A percentile compares a stretch with the other conserved stretches of the same genome.
phyloP scores from a whole-genome alignment of 2,329 filamentous ascomycete species.

The Fusarium sarcochroum region DNA sequence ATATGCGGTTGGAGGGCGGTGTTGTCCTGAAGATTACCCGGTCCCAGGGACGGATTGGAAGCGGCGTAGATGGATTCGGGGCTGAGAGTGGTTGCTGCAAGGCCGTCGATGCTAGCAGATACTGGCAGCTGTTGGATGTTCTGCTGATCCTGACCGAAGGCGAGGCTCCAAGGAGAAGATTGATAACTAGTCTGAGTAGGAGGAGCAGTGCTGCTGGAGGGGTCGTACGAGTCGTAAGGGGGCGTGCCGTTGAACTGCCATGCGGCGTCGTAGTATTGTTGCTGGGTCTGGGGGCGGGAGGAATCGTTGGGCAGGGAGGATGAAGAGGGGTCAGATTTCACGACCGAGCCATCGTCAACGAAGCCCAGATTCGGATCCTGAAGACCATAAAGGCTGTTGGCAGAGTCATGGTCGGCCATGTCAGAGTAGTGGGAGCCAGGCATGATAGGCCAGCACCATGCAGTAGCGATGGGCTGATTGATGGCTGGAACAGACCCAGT shows the following conservation, averaged over 20 bases:
- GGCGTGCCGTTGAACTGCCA: constrained; percentile 66
- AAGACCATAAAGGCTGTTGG: constrained; percentile 60
- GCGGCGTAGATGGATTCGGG: constrained; percentile 54
- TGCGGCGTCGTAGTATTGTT: constrained; percentile 55
- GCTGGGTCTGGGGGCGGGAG: constrained; percentile 53
- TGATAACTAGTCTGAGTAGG: constrained; percentile 52
- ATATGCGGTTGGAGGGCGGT: constrained; percentile 48
- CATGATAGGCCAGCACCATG: constrained; percentile 49
- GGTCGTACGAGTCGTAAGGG: constrained; percentile 63
- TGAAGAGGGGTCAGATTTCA: constrained; percentile 53
- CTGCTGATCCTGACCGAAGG: constrained; percentile 50
- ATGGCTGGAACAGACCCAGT: constrained; percentile 35
- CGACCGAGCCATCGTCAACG: constrained; percentile 53
- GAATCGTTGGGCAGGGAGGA: constrained; percentile 51
- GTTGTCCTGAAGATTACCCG: constrained; percentile 51
- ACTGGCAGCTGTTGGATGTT: constrained; percentile 54
- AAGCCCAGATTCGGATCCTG: constrained; percentile 59
- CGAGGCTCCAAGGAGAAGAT: constrained; percentile 54
- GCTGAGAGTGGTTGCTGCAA: constrained; percentile 54
- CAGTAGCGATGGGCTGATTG: constrained; percentile 50
- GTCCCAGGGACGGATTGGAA: constrained; percentile 43
- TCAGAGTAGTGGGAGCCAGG: constrained; percentile 49
- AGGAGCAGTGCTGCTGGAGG: constrained; percentile 55
- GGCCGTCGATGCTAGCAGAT: constrained; percentile 52
- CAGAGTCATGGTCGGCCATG: constrained; percentile 59